Percentiles rank a stretch among this genome's conserved stretches.
phyloP scores from a whole-genome alignment of 2,329 filamentous ascomycete genomes.

The Monosporascus sp. region DNA sequence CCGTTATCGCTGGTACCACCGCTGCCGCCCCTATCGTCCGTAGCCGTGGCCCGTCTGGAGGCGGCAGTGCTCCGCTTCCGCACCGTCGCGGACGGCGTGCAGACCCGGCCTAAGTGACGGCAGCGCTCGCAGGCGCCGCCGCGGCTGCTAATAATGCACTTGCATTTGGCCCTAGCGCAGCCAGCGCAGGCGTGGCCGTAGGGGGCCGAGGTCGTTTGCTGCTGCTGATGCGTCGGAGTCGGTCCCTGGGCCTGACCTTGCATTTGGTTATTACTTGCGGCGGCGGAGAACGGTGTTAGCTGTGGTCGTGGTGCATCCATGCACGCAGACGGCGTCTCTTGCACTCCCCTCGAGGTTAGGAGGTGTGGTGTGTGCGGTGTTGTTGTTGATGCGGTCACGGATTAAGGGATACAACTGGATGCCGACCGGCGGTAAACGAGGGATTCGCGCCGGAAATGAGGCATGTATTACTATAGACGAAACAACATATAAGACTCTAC shows the following conservation, averaged over 20 bases:
- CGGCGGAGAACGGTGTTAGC: no score
- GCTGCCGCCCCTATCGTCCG: neutral
- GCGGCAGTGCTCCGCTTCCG: slow-evolving; percentile 21
- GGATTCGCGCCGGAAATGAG: no score
- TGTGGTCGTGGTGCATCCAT: no score
- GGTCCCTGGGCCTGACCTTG: neutral
- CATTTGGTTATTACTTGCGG: neutral
- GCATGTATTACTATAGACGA: no score
- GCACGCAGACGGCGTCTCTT: no score
- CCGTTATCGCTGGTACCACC: neutral
- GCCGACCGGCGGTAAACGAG: no score
- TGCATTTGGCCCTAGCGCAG: slow-evolving; percentile 40
- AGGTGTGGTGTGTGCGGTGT: no score
- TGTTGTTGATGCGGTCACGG: no score
- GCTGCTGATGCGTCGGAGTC: neutral
- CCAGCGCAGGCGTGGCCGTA: slow-evolving; percentile 37
- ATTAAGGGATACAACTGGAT: no score
- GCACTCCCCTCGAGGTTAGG: no score
- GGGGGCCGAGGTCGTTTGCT: slow-evolving; percentile 24
- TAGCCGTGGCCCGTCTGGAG: no score
- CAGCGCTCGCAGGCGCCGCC: slow-evolving; percentile 33
- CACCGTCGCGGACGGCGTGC: slow-evolving; percentile 31
- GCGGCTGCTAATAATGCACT: slow-evolving; percentile 32
- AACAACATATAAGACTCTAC: no score
- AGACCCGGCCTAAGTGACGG: slow-evolving; percentile 34